Base-by-base conservation (phyloP, 2,329 filamentous ascomycete genomes). In the Trichoderma hamatum region DNA sequence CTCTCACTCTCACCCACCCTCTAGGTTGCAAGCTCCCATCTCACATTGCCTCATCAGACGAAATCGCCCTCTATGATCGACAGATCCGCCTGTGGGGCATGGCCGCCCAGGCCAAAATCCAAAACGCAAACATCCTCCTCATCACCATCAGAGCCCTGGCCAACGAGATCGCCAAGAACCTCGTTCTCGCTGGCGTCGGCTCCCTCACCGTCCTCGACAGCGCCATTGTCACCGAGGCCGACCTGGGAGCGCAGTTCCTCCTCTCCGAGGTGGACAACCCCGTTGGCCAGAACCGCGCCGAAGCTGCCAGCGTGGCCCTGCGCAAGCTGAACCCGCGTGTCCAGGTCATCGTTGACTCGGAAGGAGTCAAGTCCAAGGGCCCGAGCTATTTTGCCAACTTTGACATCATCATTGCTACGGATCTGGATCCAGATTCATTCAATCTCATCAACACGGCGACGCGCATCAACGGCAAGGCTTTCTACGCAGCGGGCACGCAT, bases 1-100 rank as follows among this genome's bases (percentile, higher is more conserved):
- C 43, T 19, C 26, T 24, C 1, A 16, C 11, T 26, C 3, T 39
- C 32, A 65, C 60, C 6, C 34, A n/a, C n/a, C 32, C 51, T 60
- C n/a, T 60, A 21, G 9, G 32, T 10, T n/a, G 56, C n/a, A 11
- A 19, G 6, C 7, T 16, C 14, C 11, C 39, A 32, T 51, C 51
- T 55, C 30, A 52, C 28, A 59, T 16, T 36, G 7, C 26, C 30
- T 51, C 49, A 30, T 24, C 72, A 93, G 96, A 98, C 80, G 96
- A 99, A 78, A 97, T 98, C 76, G 96, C 95, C 16, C 89, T 98
- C 6, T 99, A 99, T 79, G 96, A 99, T 81, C 90, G 96, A 61
- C 96, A 99, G 79, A 97, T 99, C 76, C 91, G 96, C 66, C 89
- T 99, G 34, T 99, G 96, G 96, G 96, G 96, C 54, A 92, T 98